Base-by-base conservation (phyloP, 352 stramenopile genomes). In the Peronospora farinosa region DNA sequence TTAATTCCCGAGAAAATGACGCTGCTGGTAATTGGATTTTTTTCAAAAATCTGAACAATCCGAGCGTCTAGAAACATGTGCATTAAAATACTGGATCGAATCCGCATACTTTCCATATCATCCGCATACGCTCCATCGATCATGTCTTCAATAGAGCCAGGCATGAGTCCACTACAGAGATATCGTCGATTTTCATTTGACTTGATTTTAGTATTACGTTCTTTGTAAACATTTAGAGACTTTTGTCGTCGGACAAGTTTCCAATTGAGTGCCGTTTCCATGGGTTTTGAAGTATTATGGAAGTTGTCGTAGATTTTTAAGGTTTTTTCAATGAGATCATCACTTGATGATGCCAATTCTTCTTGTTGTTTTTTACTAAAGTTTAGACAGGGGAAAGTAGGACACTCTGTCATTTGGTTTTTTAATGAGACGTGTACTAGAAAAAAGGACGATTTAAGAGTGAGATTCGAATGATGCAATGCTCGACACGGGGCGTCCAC, bases 1-100 rank as follows among this genome's bases (percentile, higher is more conserved):
- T 83, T 79, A 52, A 86, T 68, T 10, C 72, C 75, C 0, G 72
- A 71, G 40, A 86, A 86, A 27, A 84, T 60, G 47, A 84, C 65
- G 13, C 67, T 67, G 37, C 65, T 67, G 2, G 59, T 64, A 9
- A 71, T 30, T 12, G 54, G 54, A 40, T 79, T 73, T 25, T 60
- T 65, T 17, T 83, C 71, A 40, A 86, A 75, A 37, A 86, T 66
- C 40, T 81, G 70, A 12, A 86, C 46, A 23, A 86, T 60, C 10
- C 64, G 51, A n/a, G 68, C 73, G 39, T 84, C 75, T 21, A 83
- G 52, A 38, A 75, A 81, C 17, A 65, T 63, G 43, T 76, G 59
- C 39, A 59, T 81, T 11, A 74, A 41, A 15, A 86, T 71, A 5
- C 61, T 63, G 30, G 73, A 60, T 17, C 59, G 47, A 19, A 74